Base-by-base conservation (phyloP, 1,284 basidiomycete species). In the Termitomyces sp. region DNA sequence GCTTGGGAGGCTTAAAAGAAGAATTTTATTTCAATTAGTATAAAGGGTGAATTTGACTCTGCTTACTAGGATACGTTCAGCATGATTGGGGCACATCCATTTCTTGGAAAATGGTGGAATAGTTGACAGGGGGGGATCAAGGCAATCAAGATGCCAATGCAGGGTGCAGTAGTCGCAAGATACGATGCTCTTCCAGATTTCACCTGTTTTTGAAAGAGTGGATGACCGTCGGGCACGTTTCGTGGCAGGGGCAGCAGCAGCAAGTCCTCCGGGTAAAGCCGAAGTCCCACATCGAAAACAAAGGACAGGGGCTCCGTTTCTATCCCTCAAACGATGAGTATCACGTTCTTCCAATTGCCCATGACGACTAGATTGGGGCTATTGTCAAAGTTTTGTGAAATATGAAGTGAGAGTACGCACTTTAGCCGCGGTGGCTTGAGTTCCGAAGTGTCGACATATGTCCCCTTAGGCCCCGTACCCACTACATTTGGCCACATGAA, bases 71-170 rank as follows among this genome's bases (percentile, higher is more conserved):
- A 88, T 78, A 57, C 86, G 84, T 56, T 96, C 91, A 26, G 86
- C 85, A 67, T 99, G 96, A 63, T 94, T 93, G 1, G 97, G 97
- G 71, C 96, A 99, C 92, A 96, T 97, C 96, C 97, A 99, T 70
- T 95, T 97, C 72, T 87, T 87, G 58, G 83, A 84, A 52, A 88
- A 83, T 24, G 87, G 80, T 3, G 97, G 97, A 82, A 98, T 87
- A 42, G 78, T 79, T 18, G 87, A 77, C 60, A 97, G 74, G 2
- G 97, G 96, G 16, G 96, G 97, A 62, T 91, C 86, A 31, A 99
- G 75, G 65, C 96, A 99, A 68, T 99, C 96, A 51, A 98, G 80
- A 68, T 99, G 96, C 92, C 96, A 99, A 68, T 96, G 91, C 52
- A 96, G 78, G 53, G 81, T 79, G 72, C 97, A 99, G 66, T 95